phyloP scores from a whole-genome alignment of 139 green algal genomes.

The Coelastrella sp. region DNA sequence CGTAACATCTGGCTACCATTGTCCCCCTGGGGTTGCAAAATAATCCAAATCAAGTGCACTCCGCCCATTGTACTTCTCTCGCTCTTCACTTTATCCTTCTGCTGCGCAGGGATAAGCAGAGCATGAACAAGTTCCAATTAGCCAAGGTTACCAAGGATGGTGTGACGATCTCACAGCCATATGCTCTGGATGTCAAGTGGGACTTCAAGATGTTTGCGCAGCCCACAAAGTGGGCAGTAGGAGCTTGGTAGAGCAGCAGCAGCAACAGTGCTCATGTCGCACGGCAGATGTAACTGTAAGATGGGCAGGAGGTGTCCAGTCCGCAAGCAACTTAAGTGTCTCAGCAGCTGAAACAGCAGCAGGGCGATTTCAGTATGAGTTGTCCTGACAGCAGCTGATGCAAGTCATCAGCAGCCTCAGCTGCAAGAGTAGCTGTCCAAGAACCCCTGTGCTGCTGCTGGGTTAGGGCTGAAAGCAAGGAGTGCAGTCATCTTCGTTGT shows the following conservation, averaged over 20 bases:
- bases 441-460: too few species aligned
- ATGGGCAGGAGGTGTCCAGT: background rate
- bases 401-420: too few species aligned
- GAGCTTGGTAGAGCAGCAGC: slow-evolving; percentile 61
- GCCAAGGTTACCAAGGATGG: slow-evolving; percentile 76
- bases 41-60: too few species aligned
- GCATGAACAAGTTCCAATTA: slow-evolving; percentile 96
- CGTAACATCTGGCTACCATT: too few species aligned
- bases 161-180: slow-evolving; percentile 90
- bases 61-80: too few species aligned
- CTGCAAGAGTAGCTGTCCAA: too few species aligned
- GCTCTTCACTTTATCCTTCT: background rate
- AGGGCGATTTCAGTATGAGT: background rate
- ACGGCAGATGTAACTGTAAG: too few species aligned
- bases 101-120: slow-evolving; percentile 86
- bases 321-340: background rate
- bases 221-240: slow-evolving; percentile 71
- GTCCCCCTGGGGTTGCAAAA: too few species aligned
- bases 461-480: too few species aligned
- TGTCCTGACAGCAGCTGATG: too few species aligned
- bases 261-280: background rate
- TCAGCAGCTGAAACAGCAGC: background rate
- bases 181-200: slow-evolving; percentile 92
- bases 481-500: too few species aligned
- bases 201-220: slow-evolving; percentile 79